These are phyloP conservation scores for Globisporangium spiculum DNA, from an alignment of 352 stramenopile genomes.

Conservation along the genomic window DNA sequence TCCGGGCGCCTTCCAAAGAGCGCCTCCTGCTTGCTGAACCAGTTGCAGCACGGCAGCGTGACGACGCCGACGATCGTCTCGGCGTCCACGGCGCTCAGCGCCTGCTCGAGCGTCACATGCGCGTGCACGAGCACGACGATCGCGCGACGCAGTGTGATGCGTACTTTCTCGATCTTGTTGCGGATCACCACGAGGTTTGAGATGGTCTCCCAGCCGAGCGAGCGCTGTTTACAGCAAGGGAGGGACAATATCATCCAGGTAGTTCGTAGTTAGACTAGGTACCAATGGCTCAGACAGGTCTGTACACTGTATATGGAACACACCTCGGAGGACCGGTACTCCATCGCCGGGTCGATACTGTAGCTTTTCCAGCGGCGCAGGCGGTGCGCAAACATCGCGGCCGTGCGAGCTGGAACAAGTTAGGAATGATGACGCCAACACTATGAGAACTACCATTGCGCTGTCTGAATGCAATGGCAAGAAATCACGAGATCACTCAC, in stretches of 20 bases:
- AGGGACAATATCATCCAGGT: not conserved
- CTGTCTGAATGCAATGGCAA: not conserved
- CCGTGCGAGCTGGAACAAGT: constrained; percentile 50
- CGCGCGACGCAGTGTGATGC: constrained; percentile 49
- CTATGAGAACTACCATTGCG: not conserved
- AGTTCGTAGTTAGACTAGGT: not conserved
- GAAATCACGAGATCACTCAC: constrained; percentile 27
- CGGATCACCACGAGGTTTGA: constrained; percentile 70
- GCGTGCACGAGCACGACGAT: constrained; percentile 79
- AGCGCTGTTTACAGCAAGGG: constrained; percentile 24
- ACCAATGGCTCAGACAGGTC: not conserved
- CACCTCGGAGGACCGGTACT: constrained; percentile 47
- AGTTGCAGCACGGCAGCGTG: constrained; percentile 82
- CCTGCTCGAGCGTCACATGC: constrained; percentile 75
- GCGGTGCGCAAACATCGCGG: constrained; percentile 72
- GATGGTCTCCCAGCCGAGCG: constrained; percentile 46
- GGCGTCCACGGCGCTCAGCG: constrained; percentile 58
- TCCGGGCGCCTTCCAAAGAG: constrained; percentile 52
- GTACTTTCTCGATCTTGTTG: constrained; percentile 85
- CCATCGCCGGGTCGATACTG: constrained; percentile 78
- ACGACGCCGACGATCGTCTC: constrained; percentile 59
- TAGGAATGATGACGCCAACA: constrained; percentile 9
- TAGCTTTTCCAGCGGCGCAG: constrained; percentile 75
- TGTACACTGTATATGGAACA: not conserved
- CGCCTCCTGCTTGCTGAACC: constrained; percentile 68